Evolutionary conservation across 2,329 filamentous ascomycete genomes (phyloP).

Genomic region (Alternaria solani): DNA sequence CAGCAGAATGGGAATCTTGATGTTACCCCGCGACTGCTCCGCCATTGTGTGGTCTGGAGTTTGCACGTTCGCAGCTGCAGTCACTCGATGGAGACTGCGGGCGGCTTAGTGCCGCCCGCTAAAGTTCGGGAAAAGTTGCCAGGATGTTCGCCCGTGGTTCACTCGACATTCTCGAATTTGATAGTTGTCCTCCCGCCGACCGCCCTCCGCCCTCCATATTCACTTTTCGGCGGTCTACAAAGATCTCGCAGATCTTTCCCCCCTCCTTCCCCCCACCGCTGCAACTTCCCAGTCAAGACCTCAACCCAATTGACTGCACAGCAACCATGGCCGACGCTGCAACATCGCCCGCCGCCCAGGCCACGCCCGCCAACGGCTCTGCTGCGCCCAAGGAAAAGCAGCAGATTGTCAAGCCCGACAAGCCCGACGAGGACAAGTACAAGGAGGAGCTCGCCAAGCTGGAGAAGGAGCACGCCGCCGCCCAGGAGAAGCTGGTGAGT

Average conservation of each 20-base stretch:
- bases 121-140: slow-evolving; percentile 36
- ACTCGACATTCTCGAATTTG: slow-evolving; percentile 34
- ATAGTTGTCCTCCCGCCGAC: slow-evolving; percentile 30
- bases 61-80: slow-evolving; percentile 13
- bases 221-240: slow-evolving; percentile 15
- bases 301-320: slow-evolving; percentile 31
- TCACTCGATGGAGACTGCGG: slow-evolving; percentile 13
- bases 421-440: slow-evolving; percentile 86
- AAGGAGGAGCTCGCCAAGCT: slow-evolving; percentile 80
- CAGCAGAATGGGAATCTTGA: slow-evolving; percentile 67
- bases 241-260: slow-evolving; percentile 3
- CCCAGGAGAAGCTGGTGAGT: slow-evolving; percentile 74
- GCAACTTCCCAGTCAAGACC: slow-evolving; percentile 23
- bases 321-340: slow-evolving; percentile 48
- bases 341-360: slow-evolving; percentile 48
- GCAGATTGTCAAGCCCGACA: slow-evolving; percentile 71
- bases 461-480: slow-evolving; percentile 84
- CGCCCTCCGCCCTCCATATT: slow-evolving; percentile 5
- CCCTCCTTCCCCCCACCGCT: slow-evolving; percentile 12
- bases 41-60: slow-evolving; percentile 33
- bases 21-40: slow-evolving; percentile 28
- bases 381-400: slow-evolving; percentile 48
- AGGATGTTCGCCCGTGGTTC: slow-evolving; percentile 25
- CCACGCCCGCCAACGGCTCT: slow-evolving; percentile 40
- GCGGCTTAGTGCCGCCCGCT: slow-evolving; percentile 17